A percentile compares a stretch with the other conserved stretches of the same genome.
These are phyloP conservation scores for Austropuccinia psidii DNA, from an alignment of 1,284 basidiomycete species.

Conservation along the genomic window DNA sequence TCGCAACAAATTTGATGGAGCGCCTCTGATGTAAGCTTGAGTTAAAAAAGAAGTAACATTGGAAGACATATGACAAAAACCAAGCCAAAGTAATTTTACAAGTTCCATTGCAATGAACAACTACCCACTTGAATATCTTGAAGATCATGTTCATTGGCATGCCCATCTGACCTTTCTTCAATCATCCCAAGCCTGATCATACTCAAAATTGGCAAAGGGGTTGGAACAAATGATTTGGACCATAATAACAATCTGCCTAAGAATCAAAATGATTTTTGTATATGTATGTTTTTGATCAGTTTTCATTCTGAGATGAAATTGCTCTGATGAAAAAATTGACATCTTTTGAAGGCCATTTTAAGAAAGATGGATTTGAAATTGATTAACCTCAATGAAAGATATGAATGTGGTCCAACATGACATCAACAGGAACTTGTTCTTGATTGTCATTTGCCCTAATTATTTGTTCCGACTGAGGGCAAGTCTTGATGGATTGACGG, in stretches of 20 bases:
- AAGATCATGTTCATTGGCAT: constrained; percentile 22
- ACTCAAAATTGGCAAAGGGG: constrained; percentile 73
- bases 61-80: constrained; percentile 74
- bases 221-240: constrained; percentile 52
- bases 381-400: constrained; percentile 26
- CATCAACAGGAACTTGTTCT: too few relatives aligned
- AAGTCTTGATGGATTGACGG: too few relatives aligned
- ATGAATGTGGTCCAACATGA: constrained; percentile 29
- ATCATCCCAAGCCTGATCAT: constrained; percentile 83
- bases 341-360: too few relatives aligned
- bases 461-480: too few relatives aligned
- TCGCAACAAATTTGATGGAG: not conserved
- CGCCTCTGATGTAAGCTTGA: not conserved
- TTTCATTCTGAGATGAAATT: too few relatives aligned
- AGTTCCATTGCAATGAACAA: constrained; percentile 83
- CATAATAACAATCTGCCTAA: constrained; percentile 82
- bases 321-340: too few relatives aligned
- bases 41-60: not conserved
- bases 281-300: too few relatives aligned
- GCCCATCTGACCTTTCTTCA: constrained; percentile 58
- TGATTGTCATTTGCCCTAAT: too few relatives aligned
- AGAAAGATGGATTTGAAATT: too few relatives aligned
- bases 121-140: constrained; percentile 73
- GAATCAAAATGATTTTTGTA: not conserved
- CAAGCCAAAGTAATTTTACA: constrained; percentile 83